phyloP scores from a whole-genome alignment of 352 stramenopile species.

The Globisporangium mamillatum region DNA sequence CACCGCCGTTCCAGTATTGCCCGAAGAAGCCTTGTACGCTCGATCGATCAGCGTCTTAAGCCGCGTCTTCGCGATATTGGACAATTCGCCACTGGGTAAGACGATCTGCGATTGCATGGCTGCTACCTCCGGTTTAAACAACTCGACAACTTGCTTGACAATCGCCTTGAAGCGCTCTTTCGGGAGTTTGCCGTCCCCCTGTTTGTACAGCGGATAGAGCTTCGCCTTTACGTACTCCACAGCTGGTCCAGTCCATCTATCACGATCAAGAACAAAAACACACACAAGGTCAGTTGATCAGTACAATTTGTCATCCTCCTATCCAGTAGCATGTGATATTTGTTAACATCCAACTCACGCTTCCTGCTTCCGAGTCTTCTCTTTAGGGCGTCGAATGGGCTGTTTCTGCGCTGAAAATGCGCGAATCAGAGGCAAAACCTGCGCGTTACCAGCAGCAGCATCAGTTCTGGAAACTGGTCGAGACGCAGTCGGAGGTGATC shows the following conservation, averaged over 20 bases:
- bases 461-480: constrained; percentile 14
- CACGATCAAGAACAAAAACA: not conserved
- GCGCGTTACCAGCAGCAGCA: constrained; percentile 16
- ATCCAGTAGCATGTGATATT: not conserved
- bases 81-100: constrained; percentile 36
- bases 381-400: constrained; percentile 23
- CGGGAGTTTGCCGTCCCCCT: constrained; percentile 50
- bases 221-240: constrained; percentile 82
- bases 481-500: constrained; percentile 15
- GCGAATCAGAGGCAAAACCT: constrained; percentile 34
- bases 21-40: constrained; percentile 46
- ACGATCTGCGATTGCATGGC: constrained; percentile 60
- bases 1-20: not conserved
- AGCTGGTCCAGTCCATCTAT: constrained; percentile 43
- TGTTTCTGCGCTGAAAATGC: constrained; percentile 42
- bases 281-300: constrained; percentile 2
- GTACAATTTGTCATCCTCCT: constrained; percentile 7
- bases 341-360: constrained; percentile 27
- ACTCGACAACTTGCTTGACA: constrained; percentile 58
- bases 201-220: constrained; percentile 78
- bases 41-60: constrained; percentile 72
- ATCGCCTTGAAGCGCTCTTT: constrained; percentile 81
- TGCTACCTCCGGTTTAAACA: constrained; percentile 58
- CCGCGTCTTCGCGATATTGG: constrained; percentile 58
- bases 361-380: constrained; percentile 47